Percentiles rank a stretch among this genome's conserved stretches.
phyloP scores from a whole-genome alignment of 306 rosid species.

The Styphnolobium japonicum region DNA sequence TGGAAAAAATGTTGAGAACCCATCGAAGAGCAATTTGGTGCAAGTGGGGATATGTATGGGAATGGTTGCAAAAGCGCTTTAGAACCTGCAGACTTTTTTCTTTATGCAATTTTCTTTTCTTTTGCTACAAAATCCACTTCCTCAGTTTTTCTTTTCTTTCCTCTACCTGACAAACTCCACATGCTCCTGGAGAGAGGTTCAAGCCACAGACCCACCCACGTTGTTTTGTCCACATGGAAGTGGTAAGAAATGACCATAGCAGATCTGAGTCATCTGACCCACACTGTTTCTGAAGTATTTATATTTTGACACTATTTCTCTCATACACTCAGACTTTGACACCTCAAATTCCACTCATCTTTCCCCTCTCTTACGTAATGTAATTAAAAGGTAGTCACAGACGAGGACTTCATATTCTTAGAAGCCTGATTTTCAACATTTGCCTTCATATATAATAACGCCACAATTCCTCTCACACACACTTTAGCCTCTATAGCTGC shows the following conservation, averaged over 20 bases:
- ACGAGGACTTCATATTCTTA: slow-evolving; percentile 12
- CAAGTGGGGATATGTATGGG: not conserved
- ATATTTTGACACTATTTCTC: slow-evolving; percentile 4
- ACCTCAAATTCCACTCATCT: slow-evolving; percentile 31
- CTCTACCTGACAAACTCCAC: slow-evolving; percentile 69
- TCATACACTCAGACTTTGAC: slow-evolving; percentile 27
- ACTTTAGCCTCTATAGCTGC: slow-evolving; percentile 8
- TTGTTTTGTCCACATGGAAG: slow-evolving; percentile 60
- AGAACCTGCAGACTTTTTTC: not conserved
- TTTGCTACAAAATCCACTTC: slow-evolving; percentile 37
- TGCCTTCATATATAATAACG: slow-evolving; percentile 30
- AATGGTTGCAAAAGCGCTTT: not conserved
- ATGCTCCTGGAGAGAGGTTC: slow-evolving; percentile 49
- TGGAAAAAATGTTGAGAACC: not conserved
- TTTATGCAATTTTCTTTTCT: not conserved
- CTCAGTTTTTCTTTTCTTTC: slow-evolving; percentile 11
- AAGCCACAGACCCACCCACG: slow-evolving; percentile 58
- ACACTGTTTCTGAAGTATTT: not conserved
- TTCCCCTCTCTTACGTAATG: slow-evolving; percentile 44
- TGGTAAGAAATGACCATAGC: slow-evolving; percentile 41
- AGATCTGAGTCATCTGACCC: slow-evolving; percentile 45
- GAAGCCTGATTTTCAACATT: slow-evolving; percentile 27
- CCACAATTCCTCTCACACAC: slow-evolving; percentile 19
- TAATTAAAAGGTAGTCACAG: slow-evolving; percentile 26
- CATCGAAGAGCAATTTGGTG: not conserved